Evolutionary conservation across 345 rosid genomes (phyloP).

Genomic region (Eucalyptus pauciflora): DNA sequence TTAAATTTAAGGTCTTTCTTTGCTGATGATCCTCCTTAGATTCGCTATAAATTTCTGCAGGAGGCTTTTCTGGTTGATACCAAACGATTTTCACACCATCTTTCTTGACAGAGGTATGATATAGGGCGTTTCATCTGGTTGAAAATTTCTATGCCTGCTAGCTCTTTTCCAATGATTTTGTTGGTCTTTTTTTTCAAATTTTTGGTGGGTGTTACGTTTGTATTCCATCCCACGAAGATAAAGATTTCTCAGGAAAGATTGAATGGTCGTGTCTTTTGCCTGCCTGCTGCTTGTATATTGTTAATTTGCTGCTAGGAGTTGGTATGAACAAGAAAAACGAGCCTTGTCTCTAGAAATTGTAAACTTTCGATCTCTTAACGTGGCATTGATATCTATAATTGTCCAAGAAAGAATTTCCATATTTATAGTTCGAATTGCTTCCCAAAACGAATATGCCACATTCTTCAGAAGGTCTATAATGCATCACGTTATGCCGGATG

Average conservation of each 20-base stretch:
- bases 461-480: neutral
- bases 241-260: neutral
- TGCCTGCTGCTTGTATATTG: neutral
- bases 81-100: neutral
- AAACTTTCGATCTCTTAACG: neutral
- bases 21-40: neutral
- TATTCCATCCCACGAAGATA: neutral
- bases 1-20: neutral
- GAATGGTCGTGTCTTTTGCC: neutral
- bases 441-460: neutral
- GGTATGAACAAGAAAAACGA: neutral
- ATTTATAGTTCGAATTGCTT: neutral
- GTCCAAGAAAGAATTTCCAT: neutral
- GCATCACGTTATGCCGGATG: neutral
- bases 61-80: neutral
- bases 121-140: neutral
- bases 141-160: neutral
- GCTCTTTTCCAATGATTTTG: neutral
- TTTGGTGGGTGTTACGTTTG: neutral
- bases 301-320: neutral
- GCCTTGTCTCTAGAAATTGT: neutral
- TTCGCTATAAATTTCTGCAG: neutral
- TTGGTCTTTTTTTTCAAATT: neutral
- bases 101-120: neutral
- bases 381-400: neutral